Evolutionary conservation across 2,329 filamentous ascomycete genomes (phyloP).

Genomic region (Pseudogymnoascus sp.): DNA sequence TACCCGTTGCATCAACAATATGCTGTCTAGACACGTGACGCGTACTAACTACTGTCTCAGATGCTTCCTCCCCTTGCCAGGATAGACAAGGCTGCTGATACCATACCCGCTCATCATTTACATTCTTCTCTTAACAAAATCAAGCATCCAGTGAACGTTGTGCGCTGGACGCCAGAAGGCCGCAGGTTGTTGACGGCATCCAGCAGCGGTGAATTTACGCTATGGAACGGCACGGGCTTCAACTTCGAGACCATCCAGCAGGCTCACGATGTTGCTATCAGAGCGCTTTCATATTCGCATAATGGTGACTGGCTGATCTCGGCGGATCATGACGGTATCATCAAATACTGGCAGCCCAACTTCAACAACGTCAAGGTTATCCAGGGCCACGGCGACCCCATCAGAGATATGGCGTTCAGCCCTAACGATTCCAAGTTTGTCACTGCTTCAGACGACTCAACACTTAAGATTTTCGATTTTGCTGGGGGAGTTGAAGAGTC

Average conservation of each 20-base stretch:
- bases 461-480: slow-evolving; percentile 94
- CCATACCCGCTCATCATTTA: slow-evolving; percentile 87
- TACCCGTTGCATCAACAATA: slow-evolving; percentile 15
- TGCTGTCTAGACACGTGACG: not conserved
- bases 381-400: slow-evolving; percentile 79
- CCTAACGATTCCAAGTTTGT: slow-evolving; percentile 94
- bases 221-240: slow-evolving; percentile 98
- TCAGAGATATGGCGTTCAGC: slow-evolving; percentile 85
- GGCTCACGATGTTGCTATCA: slow-evolving; percentile 82
- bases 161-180: slow-evolving; percentile 95
- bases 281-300: slow-evolving; percentile 79
- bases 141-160: slow-evolving; percentile 93
- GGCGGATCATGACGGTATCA: slow-evolving; percentile 84
- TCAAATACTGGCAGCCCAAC: slow-evolving; percentile 99
- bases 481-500: slow-evolving; percentile 75
- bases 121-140: slow-evolving; percentile 99
- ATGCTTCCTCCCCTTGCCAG: slow-evolving; percentile 80
- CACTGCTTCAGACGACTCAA: slow-evolving; percentile 88
- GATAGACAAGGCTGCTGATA: slow-evolving; percentile 66
- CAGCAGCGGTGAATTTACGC: slow-evolving; percentile 92
- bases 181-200: slow-evolving; percentile 84
- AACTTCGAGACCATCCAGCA: slow-evolving; percentile 99
- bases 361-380: slow-evolving; percentile 98
- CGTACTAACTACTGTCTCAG: slow-evolving; percentile 33
- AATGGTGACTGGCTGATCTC: slow-evolving; percentile 96